Conservation (phyloP, 75 land plant genomes). For the Isoetes taiwanensis region DNA sequence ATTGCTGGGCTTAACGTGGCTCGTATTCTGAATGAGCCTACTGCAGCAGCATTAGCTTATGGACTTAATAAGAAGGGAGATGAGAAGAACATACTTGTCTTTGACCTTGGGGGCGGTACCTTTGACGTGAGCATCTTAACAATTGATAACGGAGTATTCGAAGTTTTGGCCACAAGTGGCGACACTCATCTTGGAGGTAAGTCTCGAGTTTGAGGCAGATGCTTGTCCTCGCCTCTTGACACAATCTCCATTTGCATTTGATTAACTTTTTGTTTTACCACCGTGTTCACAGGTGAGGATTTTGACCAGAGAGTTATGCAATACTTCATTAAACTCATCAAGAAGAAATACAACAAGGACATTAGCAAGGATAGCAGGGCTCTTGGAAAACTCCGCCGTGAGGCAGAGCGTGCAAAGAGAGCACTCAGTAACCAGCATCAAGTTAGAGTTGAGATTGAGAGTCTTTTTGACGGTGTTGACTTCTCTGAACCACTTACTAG, state of each 20-base stretch:
- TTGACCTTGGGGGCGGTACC: conserved; percentile 14
- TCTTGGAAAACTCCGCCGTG: not conserved
- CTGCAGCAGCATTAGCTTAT: too few species aligned
- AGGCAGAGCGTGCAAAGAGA: not conserved
- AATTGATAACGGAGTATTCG: not conserved
- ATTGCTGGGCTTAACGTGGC: too few species aligned
- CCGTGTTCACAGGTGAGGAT: not conserved
- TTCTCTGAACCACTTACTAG: not conserved
- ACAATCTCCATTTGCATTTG: not conserved
- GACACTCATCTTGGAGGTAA: conserved; percentile 17
- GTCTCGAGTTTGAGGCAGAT: too few species aligned
- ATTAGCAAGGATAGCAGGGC: not conserved
- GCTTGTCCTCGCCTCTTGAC: too few species aligned
- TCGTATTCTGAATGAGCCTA: too few species aligned
- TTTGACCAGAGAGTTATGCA: not conserved
- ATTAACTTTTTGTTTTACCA: not conserved
- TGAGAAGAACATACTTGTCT: too few species aligned
- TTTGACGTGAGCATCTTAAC: conserved; percentile 7
- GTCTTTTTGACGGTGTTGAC: not conserved
- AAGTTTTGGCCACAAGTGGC: conserved; percentile 7
- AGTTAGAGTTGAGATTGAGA: not conserved
- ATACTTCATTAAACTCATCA: not conserved
- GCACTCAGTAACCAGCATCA: not conserved
- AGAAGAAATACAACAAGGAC: not conserved
- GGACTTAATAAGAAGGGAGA: too few species aligned